phyloP scores from a whole-genome alignment of 495 filamentous ascomycete genomes.

The Eremomyces bilateralis region DNA sequence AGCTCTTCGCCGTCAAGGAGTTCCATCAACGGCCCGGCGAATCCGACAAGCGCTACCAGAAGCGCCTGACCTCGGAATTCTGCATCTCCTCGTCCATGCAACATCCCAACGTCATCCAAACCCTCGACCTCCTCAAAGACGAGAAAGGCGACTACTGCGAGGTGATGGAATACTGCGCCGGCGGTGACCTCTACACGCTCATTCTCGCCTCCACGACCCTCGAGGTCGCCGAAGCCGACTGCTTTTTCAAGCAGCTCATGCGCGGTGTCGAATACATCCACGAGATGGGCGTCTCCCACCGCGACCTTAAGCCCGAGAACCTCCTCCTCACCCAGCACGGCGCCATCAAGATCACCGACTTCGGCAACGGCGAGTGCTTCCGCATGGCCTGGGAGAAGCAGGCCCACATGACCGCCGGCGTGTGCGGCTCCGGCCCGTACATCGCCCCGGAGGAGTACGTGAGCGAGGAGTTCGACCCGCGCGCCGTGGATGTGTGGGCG shows the following conservation, averaged over 20 bases:
- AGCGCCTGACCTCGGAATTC: slow-evolving; percentile 94
- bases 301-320: slow-evolving; percentile 95
- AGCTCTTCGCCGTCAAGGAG: slow-evolving; percentile 94
- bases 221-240: slow-evolving; percentile 85
- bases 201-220: slow-evolving; percentile 83
- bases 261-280: slow-evolving; percentile 98
- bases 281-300: slow-evolving; percentile 97
- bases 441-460: slow-evolving; percentile 95
- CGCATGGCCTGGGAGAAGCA: slow-evolving; percentile 99
- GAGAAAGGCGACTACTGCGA: slow-evolving; percentile 97
- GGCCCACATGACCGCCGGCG: slow-evolving; percentile 89
- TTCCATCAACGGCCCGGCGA: slow-evolving; percentile 89
- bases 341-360: slow-evolving; percentile 95
- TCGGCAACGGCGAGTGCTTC: slow-evolving; percentile 98
- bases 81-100: slow-evolving; percentile 94
- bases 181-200: slow-evolving; percentile 88
- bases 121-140: slow-evolving; percentile 83
- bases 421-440: slow-evolving; percentile 91
- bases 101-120: slow-evolving; percentile 97
- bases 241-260: slow-evolving; percentile 99
- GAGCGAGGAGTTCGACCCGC: slow-evolving; percentile 86
- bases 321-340: slow-evolving; percentile 82
- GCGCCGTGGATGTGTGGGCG: slow-evolving; percentile 94
- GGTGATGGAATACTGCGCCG: slow-evolving; percentile 98
- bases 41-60: slow-evolving; percentile 90